Conservation (phyloP, 1,284 basidiomycete genomes). For the Marasmius fiardii region DNA sequence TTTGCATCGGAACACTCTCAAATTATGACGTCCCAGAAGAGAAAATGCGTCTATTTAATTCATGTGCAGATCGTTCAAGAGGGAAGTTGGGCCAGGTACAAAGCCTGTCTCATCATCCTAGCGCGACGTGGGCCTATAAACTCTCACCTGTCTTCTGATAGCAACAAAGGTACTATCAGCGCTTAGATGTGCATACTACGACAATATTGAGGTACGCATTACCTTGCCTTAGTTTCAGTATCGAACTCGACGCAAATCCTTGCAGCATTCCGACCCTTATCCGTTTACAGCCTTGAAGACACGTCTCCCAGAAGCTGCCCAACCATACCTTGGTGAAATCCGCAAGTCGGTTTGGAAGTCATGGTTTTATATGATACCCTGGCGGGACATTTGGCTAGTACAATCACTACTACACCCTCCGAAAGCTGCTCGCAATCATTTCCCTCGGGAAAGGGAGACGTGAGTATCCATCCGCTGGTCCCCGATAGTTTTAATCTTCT, state of each 20-base stretch:
- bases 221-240: background rate
- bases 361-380: background rate
- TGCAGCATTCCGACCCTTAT: constrained; percentile 15
- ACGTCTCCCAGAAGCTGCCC: constrained; percentile 9
- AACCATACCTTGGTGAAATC: constrained; percentile 13
- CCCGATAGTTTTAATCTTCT: background rate
- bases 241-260: background rate
- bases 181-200: constrained; percentile 14
- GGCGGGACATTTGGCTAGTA: constrained; percentile 5
- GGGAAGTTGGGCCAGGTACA: constrained; percentile 19
- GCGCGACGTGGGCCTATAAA: background rate
- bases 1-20: constrained; percentile 13
- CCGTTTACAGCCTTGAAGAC: constrained; percentile 11
- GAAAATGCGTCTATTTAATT: constrained; percentile 11
- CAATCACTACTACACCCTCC: constrained; percentile 16
- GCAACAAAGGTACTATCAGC: constrained; percentile 16
- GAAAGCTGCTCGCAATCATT: constrained; percentile 16
- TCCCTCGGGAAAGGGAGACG: constrained; percentile 14
- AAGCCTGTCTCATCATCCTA: constrained; percentile 7
- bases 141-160: constrained; percentile 7
- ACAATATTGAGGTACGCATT: constrained; percentile 13
- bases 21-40: constrained; percentile 15
- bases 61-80: constrained; percentile 14
- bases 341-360: constrained; percentile 16
- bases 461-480: constrained; percentile 3